phyloP scores from a whole-genome alignment of 371 early-diverging fungal species.

The Rhizopus microsporus region DNA sequence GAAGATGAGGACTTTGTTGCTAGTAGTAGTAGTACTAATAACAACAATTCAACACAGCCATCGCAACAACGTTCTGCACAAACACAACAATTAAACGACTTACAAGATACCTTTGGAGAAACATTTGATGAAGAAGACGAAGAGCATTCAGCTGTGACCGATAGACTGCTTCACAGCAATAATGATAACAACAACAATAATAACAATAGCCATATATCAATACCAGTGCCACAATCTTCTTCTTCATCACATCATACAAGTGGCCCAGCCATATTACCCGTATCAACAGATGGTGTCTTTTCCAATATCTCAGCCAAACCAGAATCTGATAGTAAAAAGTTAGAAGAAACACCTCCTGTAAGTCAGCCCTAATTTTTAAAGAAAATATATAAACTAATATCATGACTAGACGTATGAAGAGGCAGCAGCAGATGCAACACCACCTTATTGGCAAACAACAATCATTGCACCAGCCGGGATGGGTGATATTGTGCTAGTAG shows the following conservation, averaged over 20 bases:
- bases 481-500: constrained; percentile 62
- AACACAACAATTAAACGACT: constrained; percentile 21
- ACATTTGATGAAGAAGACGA: constrained; percentile 17
- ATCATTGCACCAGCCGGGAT: constrained; percentile 57
- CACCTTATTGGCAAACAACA: constrained; percentile 65
- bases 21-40: too few species aligned
- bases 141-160: neutral
- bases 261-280: constrained; percentile 28
- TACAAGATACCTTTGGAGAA: constrained; percentile 30
- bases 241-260: constrained; percentile 16
- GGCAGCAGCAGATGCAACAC: constrained; percentile 62
- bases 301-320: constrained; percentile 62
- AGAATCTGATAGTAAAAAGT: constrained; percentile 37
- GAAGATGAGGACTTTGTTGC: neutral
- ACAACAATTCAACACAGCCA: neutral
- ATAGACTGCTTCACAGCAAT: constrained; percentile 4
- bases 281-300: constrained; percentile 61
- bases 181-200: constrained; percentile 3
- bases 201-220: neutral
- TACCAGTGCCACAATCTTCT: neutral
- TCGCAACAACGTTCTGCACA: constrained; percentile 4
- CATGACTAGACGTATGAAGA: constrained; percentile 59
- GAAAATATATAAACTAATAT: neutral
- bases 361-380: constrained; percentile 2
- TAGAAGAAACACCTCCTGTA: constrained; percentile 42